phyloP scores from a whole-genome alignment of 768 basidiomycete genomes.

The Tulasnella sp. region DNA sequence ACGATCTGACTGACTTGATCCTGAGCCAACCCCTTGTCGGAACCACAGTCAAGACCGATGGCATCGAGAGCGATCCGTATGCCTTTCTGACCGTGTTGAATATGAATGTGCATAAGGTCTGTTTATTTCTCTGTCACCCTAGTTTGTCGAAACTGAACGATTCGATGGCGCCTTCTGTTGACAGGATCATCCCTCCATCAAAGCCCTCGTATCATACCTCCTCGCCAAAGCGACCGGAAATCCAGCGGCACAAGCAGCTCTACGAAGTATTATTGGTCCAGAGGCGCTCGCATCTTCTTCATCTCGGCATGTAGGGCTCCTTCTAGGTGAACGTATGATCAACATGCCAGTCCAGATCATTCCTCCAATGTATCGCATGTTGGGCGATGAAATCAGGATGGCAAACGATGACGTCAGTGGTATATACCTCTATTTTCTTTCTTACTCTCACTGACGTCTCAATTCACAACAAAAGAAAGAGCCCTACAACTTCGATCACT shows the following conservation, averaged over 20 bases:
- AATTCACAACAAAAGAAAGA: conserved; percentile 33
- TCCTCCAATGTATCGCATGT: conserved; percentile 86
- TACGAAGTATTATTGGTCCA: conserved; percentile 41
- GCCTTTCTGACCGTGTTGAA: conserved; percentile 79
- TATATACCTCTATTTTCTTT: background rate
- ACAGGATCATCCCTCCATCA: conserved; percentile 64
- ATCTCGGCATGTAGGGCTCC: conserved; percentile 57
- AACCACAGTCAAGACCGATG: conserved; percentile 87
- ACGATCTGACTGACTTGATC: conserved; percentile 70
- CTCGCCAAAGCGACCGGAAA: conserved; percentile 46
- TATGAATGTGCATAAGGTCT: conserved; percentile 54
- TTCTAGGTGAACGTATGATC: conserved; percentile 78
- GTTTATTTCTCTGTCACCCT: conserved; percentile 18
- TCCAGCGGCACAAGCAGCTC: conserved; percentile 38
- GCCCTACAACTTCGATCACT: conserved; percentile 61
- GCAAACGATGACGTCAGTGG: conserved; percentile 51
- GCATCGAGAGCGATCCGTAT: conserved; percentile 79
- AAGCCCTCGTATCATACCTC: conserved; percentile 58
- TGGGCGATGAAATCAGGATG: conserved; percentile 68
- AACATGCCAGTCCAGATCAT: conserved; percentile 95
- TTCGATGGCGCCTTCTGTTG: background rate
- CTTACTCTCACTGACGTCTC: background rate
- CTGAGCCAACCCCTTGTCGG: conserved; percentile 65
- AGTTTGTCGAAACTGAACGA: background rate
- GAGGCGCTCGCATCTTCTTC: conserved; percentile 23